Evolutionary conservation across 257 asterid species (phyloP), one percentile per base, ranked within the genome.

Genomic region (Capsicum baccatum): DNA sequence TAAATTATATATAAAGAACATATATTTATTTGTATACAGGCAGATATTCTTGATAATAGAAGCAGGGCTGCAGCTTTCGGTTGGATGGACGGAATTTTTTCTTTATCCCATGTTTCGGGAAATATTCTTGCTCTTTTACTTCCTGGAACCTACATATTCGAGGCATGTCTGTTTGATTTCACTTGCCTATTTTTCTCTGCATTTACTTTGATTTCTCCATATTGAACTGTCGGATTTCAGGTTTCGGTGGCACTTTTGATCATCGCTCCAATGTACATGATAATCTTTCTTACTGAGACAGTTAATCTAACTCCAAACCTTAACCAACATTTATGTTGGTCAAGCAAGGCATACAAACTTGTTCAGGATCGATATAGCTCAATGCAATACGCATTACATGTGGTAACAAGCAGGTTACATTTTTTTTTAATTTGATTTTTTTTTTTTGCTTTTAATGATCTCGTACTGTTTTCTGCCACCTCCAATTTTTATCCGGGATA

Each of bases 41-140:
- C 98, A 58, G 99, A 96, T 89, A 93, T 96, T 82, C 74, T 91
- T 42, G 97, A 92, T 13, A 91, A 67, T 71, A 66, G 90, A 82
- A 90, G 83, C 79, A 92, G 97, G 86, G 91, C 97, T 84, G 92
- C 95, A 21, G 97, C 91, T 87, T 93, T 96, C 79, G 88, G 98
- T 87, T 96, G 98, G 97, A 91, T 94, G 90, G 94, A 3, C 11
- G 99, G 99, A 66, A 90, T 96, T 39, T 94, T 94, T 87, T 96
- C 99, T 84, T 92, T 92, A 83, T 93, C 99, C 6, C 98, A 94
- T 85, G 97, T 96, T 39, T 54, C 92, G 60, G 99, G 98, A 58
- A 92, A 96, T 89, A n/a, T 88, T 56, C 87, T 94, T 3, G 98
- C 98, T 1, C 96, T 98, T 82, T 93, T 94, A 88, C 98, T 96